Percentiles rank a stretch among this genome's conserved stretches.
Evolutionary conservation across 2,329 filamentous ascomycete species (phyloP).

Genomic region (Colletotrichum tabaci): DNA sequence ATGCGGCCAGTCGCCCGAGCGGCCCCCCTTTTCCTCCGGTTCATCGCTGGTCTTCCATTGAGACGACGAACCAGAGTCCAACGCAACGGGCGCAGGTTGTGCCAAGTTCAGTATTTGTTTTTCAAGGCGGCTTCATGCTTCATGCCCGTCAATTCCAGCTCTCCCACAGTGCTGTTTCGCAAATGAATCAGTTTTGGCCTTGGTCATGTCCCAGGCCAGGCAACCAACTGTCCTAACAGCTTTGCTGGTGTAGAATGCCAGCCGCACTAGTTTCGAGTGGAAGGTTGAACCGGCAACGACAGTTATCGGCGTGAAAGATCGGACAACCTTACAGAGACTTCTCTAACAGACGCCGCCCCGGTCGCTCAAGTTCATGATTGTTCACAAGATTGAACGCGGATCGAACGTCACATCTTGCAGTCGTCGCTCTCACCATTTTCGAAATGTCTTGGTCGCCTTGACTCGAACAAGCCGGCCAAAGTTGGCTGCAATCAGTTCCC

Average conservation of each 20-base stretch:
- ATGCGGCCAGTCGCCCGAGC: conserved; percentile 23
- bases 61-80: conserved; percentile 21
- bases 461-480: neutral
- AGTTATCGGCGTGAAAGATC: neutral
- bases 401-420: neutral
- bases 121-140: conserved; percentile 9
- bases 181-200: neutral
- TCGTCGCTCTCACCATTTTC: conserved; percentile 7
- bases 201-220: neutral
- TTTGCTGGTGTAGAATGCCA: neutral
- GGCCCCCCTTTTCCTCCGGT: conserved; percentile 6
- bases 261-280: neutral
- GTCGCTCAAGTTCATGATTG: neutral
- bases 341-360: neutral
- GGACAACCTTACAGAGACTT: neutral
- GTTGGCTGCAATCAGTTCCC: neutral
- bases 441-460: conserved; percentile 4
- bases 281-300: neutral
- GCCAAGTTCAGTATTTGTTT: neutral
- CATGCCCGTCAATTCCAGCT: neutral
- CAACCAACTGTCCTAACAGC: neutral
- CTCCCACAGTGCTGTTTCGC: neutral
- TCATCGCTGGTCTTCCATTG: neutral
- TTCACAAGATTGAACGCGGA: neutral
- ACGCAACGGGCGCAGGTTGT: neutral